phyloP scores from a whole-genome alignment of 371 early-diverging fungal species.

The Apophysomyces ossiformis region DNA sequence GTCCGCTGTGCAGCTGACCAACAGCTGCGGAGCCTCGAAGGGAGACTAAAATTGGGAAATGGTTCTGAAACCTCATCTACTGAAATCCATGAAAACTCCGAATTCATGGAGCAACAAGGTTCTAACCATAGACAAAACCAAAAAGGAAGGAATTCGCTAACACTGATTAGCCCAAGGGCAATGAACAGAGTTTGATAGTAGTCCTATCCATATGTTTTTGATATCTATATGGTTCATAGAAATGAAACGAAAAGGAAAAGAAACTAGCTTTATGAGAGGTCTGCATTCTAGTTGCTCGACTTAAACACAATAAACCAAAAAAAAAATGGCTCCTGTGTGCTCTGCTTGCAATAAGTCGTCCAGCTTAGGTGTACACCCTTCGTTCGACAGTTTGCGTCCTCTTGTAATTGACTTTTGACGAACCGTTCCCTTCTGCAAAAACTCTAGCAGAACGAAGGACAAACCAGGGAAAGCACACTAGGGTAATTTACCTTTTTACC shows the following conservation, averaged over 20 bases:
- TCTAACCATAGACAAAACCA: conserved; percentile 14
- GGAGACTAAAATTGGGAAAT: background rate
- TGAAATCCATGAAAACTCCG: conserved; percentile 2
- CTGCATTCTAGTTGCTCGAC: no score
- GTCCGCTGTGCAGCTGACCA: background rate
- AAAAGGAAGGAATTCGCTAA: conserved; percentile 26
- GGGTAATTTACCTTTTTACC: no score
- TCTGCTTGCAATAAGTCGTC: no score
- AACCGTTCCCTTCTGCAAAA: no score
- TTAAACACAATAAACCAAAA: no score
- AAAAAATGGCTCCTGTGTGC: no score
- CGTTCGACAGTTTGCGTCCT: no score
- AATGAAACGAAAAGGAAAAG: background rate
- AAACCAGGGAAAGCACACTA: no score
- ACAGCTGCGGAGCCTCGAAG: background rate
- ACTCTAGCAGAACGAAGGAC: no score
- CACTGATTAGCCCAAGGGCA: conserved; percentile 14
- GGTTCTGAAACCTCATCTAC: background rate
- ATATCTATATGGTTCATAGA: background rate
- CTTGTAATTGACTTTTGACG: no score
- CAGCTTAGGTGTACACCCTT: no score
- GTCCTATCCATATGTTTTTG: conserved; percentile 17
- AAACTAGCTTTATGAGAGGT: background rate
- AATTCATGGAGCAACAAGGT: background rate
- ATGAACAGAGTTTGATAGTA: conserved; percentile 29